phyloP scores from a whole-genome alignment of 305 asterid species.

The Fraxinus ornus region DNA sequence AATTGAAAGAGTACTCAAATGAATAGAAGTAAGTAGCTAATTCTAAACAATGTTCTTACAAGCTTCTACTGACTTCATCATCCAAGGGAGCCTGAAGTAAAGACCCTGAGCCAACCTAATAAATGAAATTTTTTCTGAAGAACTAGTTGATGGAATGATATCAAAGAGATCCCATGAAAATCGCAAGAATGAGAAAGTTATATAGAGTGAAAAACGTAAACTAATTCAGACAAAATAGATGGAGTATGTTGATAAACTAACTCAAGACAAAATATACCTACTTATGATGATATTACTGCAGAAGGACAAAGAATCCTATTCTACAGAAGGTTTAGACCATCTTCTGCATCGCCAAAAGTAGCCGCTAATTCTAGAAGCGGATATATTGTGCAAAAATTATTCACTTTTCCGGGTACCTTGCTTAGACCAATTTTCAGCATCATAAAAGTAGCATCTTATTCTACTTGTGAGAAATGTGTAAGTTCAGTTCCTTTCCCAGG shows the following conservation, averaged over 20 bases:
- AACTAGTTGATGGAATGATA: slow-evolving; percentile 26
- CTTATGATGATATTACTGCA: not conserved
- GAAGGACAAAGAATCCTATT: slow-evolving; percentile 6
- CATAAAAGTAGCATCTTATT: not conserved
- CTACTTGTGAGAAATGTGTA: not conserved
- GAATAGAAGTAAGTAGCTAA: slow-evolving; percentile 16
- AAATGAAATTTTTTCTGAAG: slow-evolving; percentile 21
- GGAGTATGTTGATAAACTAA: slow-evolving; percentile 12
- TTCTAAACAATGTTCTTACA: slow-evolving; percentile 42
- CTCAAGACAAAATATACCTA: not conserved
- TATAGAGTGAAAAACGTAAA: not conserved
- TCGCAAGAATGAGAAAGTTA: slow-evolving; percentile 20
- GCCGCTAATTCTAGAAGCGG: not conserved
- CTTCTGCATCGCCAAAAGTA: slow-evolving; percentile 18
- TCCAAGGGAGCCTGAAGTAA: slow-evolving; percentile 96
- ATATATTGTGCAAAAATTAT: not conserved
- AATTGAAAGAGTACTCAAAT: slow-evolving; percentile 18
- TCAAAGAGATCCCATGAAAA: slow-evolving; percentile 17
- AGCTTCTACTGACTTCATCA: slow-evolving; percentile 68
- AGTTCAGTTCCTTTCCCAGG: not conserved
- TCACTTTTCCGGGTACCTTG: not conserved
- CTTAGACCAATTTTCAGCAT: not conserved
- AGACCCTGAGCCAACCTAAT: slow-evolving; percentile 93
- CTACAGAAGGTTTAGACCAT: not conserved
- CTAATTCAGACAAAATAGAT: not conserved